These are phyloP conservation scores for Ambispora gerdemannii DNA, from an alignment of 192 early-diverging fungal species.

Conservation along the genomic window DNA sequence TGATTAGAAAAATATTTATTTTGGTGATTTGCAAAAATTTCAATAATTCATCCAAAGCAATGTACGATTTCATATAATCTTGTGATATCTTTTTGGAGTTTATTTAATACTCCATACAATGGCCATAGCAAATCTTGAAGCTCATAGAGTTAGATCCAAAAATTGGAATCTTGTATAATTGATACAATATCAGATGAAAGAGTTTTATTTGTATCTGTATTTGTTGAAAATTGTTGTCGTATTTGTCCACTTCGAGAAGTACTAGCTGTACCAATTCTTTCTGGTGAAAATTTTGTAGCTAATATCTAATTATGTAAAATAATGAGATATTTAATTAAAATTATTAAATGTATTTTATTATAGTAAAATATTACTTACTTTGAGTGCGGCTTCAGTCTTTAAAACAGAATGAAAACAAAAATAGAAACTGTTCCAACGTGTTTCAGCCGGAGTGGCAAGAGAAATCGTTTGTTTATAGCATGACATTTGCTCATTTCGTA, in stretches of 20 bases:
- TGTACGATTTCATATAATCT: constrained; percentile 7
- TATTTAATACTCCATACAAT: constrained; percentile 11
- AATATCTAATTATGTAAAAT: neutral
- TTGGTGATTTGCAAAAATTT: neutral
- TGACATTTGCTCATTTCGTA: neutral
- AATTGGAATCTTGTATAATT: neutral
- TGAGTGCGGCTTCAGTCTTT: constrained; percentile 2
- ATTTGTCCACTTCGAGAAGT: neutral
- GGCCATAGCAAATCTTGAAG: constrained; percentile 2
- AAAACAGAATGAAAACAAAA: constrained; percentile 10
- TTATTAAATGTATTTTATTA: neutral
- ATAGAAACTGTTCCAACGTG: constrained; percentile 15
- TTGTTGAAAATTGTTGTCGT: neutral
- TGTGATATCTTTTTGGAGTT: neutral
- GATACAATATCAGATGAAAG: neutral
- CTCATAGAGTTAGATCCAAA: neutral
- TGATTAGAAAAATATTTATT: constrained; percentile 7
- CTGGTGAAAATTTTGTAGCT: neutral
- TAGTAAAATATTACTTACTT: neutral
- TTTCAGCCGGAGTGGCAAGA: constrained; percentile 4
- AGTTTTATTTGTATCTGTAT: neutral
- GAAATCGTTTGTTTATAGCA: constrained; percentile 6
- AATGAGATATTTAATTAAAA: neutral
- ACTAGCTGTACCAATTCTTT: neutral
- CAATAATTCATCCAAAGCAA: constrained; percentile 1